Conservation (phyloP, 163 green algal species). For the Scenedesmus sp. region DNA sequence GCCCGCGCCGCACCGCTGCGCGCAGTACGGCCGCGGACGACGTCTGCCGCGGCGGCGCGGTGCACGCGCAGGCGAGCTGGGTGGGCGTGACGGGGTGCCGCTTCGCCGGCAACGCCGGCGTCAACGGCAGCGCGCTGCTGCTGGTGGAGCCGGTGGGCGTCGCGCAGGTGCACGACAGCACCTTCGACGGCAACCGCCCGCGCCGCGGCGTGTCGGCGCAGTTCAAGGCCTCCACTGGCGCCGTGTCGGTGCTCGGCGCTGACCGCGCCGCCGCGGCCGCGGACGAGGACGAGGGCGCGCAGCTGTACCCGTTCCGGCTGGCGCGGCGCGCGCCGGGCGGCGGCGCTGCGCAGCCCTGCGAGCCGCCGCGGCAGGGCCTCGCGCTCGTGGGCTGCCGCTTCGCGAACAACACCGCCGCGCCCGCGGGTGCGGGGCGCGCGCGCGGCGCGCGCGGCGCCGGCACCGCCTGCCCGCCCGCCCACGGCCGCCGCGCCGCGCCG, state of each 20-base stretch:
- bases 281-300: too few relatives aligned
- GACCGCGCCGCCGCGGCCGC: too few relatives aligned
- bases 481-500: too few relatives aligned
- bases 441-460: too few relatives aligned
- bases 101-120: conserved; percentile 15
- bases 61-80: conserved; percentile 30
- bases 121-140: conserved; percentile 31
- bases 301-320: neutral
- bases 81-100: neutral
- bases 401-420: conserved; percentile 22
- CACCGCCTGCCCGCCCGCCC: too few relatives aligned
- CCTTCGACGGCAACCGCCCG: conserved; percentile 3
- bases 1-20: too few relatives aligned
- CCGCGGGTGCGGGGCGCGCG: neutral
- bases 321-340: too few relatives aligned
- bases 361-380: neutral
- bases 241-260: neutral
- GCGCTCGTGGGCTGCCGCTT: conserved; percentile 20
- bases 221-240: neutral
- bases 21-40: conserved; percentile 23
- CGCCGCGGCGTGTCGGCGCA: neutral
- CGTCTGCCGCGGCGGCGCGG: conserved; percentile 5
- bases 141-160: conserved; percentile 16
- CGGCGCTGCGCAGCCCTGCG: too few relatives aligned
- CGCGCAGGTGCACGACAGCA: conserved; percentile 21